phyloP scores from a whole-genome alignment of 2,329 filamentous ascomycete species.

The Hymenoscyphus scutula region DNA sequence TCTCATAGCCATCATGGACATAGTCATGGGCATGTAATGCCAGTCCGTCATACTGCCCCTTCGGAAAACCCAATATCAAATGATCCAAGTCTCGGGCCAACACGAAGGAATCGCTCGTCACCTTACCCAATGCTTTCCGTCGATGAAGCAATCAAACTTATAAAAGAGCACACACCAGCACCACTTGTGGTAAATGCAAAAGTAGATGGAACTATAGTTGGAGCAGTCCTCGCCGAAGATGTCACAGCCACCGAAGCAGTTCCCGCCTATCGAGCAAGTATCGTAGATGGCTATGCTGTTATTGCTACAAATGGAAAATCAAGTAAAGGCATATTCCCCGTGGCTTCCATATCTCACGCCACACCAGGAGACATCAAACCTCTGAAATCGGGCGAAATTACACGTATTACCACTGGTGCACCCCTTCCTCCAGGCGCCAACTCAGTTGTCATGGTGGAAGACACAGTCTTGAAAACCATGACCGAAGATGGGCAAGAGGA shows the following conservation, averaged over 20 bases:
- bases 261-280: slow-evolving; percentile 90
- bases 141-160: slow-evolving; percentile 70
- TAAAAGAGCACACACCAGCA: slow-evolving; percentile 69
- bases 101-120: slow-evolving; percentile 74
- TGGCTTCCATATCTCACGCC: slow-evolving; percentile 83
- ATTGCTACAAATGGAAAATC: slow-evolving; percentile 61
- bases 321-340: slow-evolving; percentile 79
- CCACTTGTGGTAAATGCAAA: slow-evolving; percentile 55
- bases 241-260: slow-evolving; percentile 79
- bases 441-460: slow-evolving; percentile 95
- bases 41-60: slow-evolving; percentile 70
- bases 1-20: slow-evolving; percentile 56
- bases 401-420: slow-evolving; percentile 91
- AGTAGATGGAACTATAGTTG: slow-evolving; percentile 66
- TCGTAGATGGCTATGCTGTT: slow-evolving; percentile 94
- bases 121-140: slow-evolving; percentile 93
- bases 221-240: slow-evolving; percentile 78
- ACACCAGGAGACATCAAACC: slow-evolving; percentile 64
- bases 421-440: slow-evolving; percentile 85
- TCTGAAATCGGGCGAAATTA: slow-evolving; percentile 71
- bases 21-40: slow-evolving; percentile 59
- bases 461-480: slow-evolving; percentile 72
- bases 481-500: slow-evolving; percentile 84
- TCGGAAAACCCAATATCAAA: slow-evolving; percentile 57
- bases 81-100: slow-evolving; percentile 58